Base-by-base conservation (phyloP, 331 rosid species). In the Acacia concinna region DNA sequence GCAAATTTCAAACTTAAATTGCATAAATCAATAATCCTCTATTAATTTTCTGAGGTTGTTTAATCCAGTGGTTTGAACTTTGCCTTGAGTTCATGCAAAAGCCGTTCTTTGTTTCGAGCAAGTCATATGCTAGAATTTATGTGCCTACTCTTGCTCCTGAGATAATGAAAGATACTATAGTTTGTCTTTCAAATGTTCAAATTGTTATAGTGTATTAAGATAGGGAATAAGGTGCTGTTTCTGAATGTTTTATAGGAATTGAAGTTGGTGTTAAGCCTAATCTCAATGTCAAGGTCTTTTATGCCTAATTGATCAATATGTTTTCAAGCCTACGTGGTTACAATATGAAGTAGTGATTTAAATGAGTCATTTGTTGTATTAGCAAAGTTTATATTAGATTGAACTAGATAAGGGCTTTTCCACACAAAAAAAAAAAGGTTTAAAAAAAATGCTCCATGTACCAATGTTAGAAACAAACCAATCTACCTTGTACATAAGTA, bases 71-170 rank as follows among this genome's bases (percentile, higher is more conserved):
- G 99, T 95, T 95, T 79, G 85, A 86, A 74, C 86, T 86, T 65
- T 95, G 86, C 83, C 90, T 91, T 0, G 96, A 93, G 86, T 95
- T 87, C 84, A 89, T 79, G 79, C 13, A 87, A 75, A 95, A 95
- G 59, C 93, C 87, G 0, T 90, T 95, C 70, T 95, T 85, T 75
- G 87, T 95, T 71, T 52, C 91, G 4, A 98, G 99, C 74, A 98
- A 95, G 90, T 95, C 99, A 25, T 95, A 87, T 81, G 99, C 96
- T 67, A 98, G 98, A 81, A 52, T 95, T 67, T 95, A 95, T 80
- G 97, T 95, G 78, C 99, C 99, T 27, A 95, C 97, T 63, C 96
- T 95, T 69, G 87, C 97, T 80, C 62, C 41, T 74, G 90, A 88
- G 89, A 90, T 91, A 27, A 81, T 65, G 30, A 90, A 91, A 89